phyloP scores from a whole-genome alignment of 179 eudicot genomes.

The Carnegiea gigantea region DNA sequence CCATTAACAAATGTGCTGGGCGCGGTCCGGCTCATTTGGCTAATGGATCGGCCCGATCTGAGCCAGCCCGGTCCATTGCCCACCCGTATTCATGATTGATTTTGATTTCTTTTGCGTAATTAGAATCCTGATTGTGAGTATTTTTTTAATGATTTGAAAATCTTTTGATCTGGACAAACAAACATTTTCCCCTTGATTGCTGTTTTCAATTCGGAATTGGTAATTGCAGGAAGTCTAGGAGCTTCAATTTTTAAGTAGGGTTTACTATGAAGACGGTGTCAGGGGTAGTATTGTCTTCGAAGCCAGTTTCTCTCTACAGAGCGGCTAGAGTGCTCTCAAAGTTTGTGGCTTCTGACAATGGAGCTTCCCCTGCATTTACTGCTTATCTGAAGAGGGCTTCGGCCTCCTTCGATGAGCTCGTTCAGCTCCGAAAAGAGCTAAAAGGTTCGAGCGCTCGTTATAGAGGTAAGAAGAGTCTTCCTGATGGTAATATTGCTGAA shows the following conservation, averaged over 20 bases:
- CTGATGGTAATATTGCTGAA: not conserved
- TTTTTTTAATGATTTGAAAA: too few relatives aligned
- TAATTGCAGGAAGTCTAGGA: not conserved
- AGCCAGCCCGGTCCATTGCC: too few relatives aligned
- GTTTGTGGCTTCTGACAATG: slow-evolving; percentile 48
- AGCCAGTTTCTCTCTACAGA: slow-evolving; percentile 42
- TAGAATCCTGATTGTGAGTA: too few relatives aligned
- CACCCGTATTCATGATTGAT: too few relatives aligned
- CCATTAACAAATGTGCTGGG: too few relatives aligned
- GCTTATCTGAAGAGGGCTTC: slow-evolving; percentile 51
- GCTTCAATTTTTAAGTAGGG: not conserved
- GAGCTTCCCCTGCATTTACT: slow-evolving; percentile 50
- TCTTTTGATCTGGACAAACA: too few relatives aligned
- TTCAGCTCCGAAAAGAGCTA: slow-evolving; percentile 39
- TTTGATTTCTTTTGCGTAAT: too few relatives aligned
- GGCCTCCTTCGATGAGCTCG: slow-evolving; percentile 47
- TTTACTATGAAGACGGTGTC: slow-evolving; percentile 51
- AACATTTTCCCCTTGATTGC: too few relatives aligned
- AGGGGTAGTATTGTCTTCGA: slow-evolving; percentile 41
- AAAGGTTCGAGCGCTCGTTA: slow-evolving; percentile 22
- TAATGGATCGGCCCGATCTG: too few relatives aligned
- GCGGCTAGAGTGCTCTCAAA: slow-evolving; percentile 48
- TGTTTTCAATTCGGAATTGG: not conserved
- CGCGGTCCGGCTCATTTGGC: too few relatives aligned
- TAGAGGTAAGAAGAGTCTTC: slow-evolving; percentile 13